phyloP scores from a whole-genome alignment of 1,284 basidiomycete genomes.

The Gastroboletus turbinatus region DNA sequence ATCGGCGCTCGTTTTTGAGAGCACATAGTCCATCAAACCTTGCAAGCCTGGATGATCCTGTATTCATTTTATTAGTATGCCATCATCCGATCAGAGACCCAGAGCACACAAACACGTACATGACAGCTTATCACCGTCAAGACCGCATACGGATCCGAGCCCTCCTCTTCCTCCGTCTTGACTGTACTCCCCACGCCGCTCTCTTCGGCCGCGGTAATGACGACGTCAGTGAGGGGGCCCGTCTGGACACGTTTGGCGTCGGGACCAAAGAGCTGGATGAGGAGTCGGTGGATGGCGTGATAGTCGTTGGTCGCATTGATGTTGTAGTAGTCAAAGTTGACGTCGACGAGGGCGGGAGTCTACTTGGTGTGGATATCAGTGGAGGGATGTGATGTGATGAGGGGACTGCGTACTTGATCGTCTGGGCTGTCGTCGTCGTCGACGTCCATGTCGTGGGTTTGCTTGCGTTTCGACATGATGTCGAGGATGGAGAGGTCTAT shows the following conservation, averaged over 20 bases:
- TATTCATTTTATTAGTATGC: neutral
- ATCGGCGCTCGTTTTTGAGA: slow-evolving; percentile 50
- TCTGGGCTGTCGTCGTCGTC: slow-evolving; percentile 14
- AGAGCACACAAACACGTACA: slow-evolving; percentile 40
- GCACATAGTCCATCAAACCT: slow-evolving; percentile 69
- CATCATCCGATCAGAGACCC: neutral
- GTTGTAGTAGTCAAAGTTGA: slow-evolving; percentile 93
- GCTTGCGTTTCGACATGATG: slow-evolving; percentile 31
- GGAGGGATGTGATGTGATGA: accelerated
- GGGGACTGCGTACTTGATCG: slow-evolving; percentile 14
- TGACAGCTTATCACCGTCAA: slow-evolving; percentile 82
- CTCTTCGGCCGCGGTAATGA: slow-evolving; percentile 63
- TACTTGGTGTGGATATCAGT: slow-evolving; percentile 1
- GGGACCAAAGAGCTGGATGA: slow-evolving; percentile 79
- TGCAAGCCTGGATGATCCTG: slow-evolving; percentile 73
- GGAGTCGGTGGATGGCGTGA: slow-evolving; percentile 79
- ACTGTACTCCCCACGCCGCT: slow-evolving; percentile 78
- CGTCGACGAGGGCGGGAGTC: slow-evolving; percentile 54
- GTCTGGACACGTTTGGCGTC: slow-evolving; percentile 75
- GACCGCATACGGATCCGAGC: slow-evolving; percentile 79
- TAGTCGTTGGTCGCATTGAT: slow-evolving; percentile 82
- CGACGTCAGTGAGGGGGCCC: slow-evolving; percentile 74
- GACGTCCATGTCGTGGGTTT: slow-evolving; percentile 13
- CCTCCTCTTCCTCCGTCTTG: slow-evolving; percentile 87
- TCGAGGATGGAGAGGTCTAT: neutral